Base-by-base conservation (phyloP, 192 early-diverging fungal species). In the Coemansia sp. region DNA sequence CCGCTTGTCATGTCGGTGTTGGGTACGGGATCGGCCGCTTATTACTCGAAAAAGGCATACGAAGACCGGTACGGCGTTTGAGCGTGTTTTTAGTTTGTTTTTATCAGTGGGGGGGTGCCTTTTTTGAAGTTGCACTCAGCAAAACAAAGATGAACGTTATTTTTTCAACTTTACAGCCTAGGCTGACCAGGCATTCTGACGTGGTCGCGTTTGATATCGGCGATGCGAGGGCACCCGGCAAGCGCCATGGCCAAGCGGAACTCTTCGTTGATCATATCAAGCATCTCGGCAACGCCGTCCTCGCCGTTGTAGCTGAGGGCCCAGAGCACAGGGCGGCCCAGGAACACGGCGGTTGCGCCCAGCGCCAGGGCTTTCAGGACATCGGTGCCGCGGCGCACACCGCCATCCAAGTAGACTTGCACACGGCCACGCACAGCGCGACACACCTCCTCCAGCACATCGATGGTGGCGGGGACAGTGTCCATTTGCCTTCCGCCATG, bases 401-500 rank as follows among this genome's bases (percentile, higher is more conserved):
- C 98, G 36, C 98, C 96, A 74, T 99, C 98, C 9, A 98, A 56
- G 64, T 86, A 98, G 14, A 99, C 88, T 59, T 95, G 92, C 10
- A 98, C 76, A 26, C 51, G 60, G 41, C 73, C 87, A 57, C 30
- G 60, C 20, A 91, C 85, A 9, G 88, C 93, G 2, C 77, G 72
- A 71, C 91, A 84, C 11, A 96, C 92, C 39, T 97, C 95, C 18
- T 89, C 89, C 7, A 99, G 76, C 14, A 92, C 88, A 66, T 99
- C 96, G 57, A 98, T 91, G 15, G 89, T 90, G 8, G 89, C 89
- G 33, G 88, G 82, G 23, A 78, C 85, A 0, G 90, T 91, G 58
- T 98, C 98, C 38, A 99, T 59, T 68, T 99, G 98, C 12, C 98
- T 84, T 30, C 98, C 98, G 44, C 96, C 98, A 66, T 99, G 98